Evolutionary conservation across 441 rosid species (phyloP), one percentile per base, ranked within the genome.

Genomic region (Pelargonium australe): DNA sequence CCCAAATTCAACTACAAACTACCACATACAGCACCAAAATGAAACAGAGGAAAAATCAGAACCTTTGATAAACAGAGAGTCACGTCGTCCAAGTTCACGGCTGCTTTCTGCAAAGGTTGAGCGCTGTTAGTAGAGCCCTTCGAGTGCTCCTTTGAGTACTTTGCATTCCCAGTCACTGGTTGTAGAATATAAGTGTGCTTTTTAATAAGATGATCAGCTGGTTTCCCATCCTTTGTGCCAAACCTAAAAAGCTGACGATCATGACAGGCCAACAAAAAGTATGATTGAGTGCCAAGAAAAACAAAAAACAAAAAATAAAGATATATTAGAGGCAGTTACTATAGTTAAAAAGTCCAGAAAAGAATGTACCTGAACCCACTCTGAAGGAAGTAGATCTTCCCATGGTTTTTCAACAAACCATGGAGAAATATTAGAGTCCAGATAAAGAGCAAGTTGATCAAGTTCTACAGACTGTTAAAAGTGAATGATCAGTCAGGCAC

Each of bases 1-100:
- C 67, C 80, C 65, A 80, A 71, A 49, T 58, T 4, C 80, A 76
- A 62, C 45, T 12, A 69, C 62, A 62, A 17, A 63, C 67, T 68
- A 73, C 65, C 53, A 31, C 37, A 64, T 75, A 60, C 12, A 63
- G 57, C 34, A 70, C 16, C 72, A 67, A 71, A 76, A 16, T 47
- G 69, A 51, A 70, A 66, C 75, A 64, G 65, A 64, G 64, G 13
- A 28, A 67, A 43, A 61, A 70, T 66, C 58, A 78, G 64, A 23
- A 96, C 98, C 99, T 91, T 96, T 64, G 98, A 86, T 82, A 96
- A 81, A 80, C 97, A 89, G 40, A 96, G 86, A 45, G 90, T 96
- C 85, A 96, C 98, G 78, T 91, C 96, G 70, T 96, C 96, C 85
- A 96, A 84, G 85, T 87, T 84, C 69, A 91, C 96, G 64, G 71